Conservation (phyloP, 495 filamentous ascomycete species). For the Entonaema liquescens region DNA sequence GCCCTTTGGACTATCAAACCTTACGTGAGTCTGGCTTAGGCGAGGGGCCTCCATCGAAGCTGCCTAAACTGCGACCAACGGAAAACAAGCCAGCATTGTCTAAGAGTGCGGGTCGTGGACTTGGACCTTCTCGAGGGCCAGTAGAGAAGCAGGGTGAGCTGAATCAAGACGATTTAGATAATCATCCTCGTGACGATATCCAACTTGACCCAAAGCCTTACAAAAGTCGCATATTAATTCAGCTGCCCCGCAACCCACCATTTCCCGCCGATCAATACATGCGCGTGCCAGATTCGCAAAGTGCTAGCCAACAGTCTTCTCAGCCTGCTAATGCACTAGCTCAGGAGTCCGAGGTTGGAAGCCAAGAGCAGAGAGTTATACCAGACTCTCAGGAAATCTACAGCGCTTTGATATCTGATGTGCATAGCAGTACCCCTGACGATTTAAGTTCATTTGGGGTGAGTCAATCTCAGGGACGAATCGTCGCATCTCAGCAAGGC, state of each 20-base stretch:
- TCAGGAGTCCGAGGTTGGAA: not conserved
- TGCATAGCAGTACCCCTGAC: conserved; percentile 16
- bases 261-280: conserved; percentile 26
- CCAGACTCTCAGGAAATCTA: conserved; percentile 43
- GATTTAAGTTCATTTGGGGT: not conserved
- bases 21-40: not conserved
- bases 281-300: conserved; percentile 15
- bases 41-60: not conserved
- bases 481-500: conserved; percentile 4
- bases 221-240: conserved; percentile 21
- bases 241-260: conserved; percentile 17
- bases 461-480: conserved; percentile 15
- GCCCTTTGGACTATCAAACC: not conserved
- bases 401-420: conserved; percentile 20
- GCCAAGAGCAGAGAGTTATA: conserved; percentile 28
- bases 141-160: not conserved
- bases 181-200: not conserved
- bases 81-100: not conserved
- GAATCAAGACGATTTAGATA: not conserved
- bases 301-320: conserved; percentile 8
- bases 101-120: not conserved
- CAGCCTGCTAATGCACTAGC: not conserved
- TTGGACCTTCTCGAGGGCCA: not conserved
- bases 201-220: not conserved
- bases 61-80: conserved; percentile 12